Evolutionary conservation across 306 rosid genomes (phyloP), one percentile per base, ranked within the genome.

Genomic region (Acacia acuminata): DNA sequence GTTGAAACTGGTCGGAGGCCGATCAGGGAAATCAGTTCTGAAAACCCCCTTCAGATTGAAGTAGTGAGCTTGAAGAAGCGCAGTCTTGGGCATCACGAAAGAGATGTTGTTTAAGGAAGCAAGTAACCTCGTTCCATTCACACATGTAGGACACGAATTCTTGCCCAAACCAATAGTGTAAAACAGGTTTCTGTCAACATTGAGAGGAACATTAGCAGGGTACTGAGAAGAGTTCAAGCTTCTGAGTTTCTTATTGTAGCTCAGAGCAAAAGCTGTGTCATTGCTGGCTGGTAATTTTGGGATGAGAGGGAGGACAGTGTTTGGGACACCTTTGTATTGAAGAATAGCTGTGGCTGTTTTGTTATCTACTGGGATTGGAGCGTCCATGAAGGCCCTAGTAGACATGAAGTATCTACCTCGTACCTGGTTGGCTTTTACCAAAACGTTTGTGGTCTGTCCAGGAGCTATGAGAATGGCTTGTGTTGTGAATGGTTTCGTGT

Each of bases 401-500:
- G 90, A 90, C 83, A 94, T 86, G 87, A 94, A 94, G 79, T 90
- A 94, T 83, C 97, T 88, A 8, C 88, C 69, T 19, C 93, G 84
- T 1, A 81, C 82, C 83, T 92, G 86, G 82, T 90, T 89, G 63
- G 98, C 90, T 78, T 86, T 82, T 38, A 92, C 86, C n/a, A 94
- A 30, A 70, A 92, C 97, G 65, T 92, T 92, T 83, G 98, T 94
- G 79, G 98, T 94, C 79, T 94, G 98, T 20, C 98, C 98, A 65
- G 98, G 97, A 51, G 89, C 97, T 38, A 92, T 89, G 71, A 90
- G 77, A 58, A 94, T 89, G 8, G 98, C 88, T 72, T 72, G 77
- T n/a, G 97, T 92, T 48, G 86, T 81, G 89, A 92, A 92, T 72
- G 95, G 95, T 77, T 92, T 94, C 71, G 93, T 92, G 85, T 94